Conservation (phyloP, 495 filamentous ascomycete species). For the Evansstolkia leycettana region DNA sequence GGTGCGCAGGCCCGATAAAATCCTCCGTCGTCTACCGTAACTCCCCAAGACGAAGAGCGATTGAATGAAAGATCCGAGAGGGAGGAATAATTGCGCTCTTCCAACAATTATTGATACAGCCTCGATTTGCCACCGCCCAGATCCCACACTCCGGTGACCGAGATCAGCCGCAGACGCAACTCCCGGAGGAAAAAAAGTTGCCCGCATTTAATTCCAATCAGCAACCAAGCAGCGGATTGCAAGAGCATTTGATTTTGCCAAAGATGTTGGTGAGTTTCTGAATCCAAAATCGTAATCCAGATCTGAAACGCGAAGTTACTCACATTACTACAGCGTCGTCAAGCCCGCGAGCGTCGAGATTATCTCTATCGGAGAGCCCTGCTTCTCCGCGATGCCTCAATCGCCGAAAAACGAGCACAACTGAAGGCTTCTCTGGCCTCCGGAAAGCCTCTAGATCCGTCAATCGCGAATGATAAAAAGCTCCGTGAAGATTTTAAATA, state of each 20-base stretch:
- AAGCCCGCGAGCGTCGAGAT: conserved; percentile 79
- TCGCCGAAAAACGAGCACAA: conserved; percentile 78
- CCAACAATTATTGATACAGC: conserved; percentile 10
- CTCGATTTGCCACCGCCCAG: conserved; percentile 15
- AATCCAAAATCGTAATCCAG: conserved; percentile 4
- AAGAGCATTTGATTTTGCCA: not conserved
- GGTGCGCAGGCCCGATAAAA: not conserved
- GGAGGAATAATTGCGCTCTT: conserved; percentile 13
- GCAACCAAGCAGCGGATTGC: not conserved
- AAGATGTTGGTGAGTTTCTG: not conserved
- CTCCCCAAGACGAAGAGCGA: conserved; percentile 5
- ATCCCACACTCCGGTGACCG: conserved; percentile 23
- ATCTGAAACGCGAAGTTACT: conserved; percentile 6
- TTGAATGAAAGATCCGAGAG: conserved; percentile 5
- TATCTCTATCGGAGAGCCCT: conserved; percentile 81
- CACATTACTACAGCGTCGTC: conserved; percentile 37
- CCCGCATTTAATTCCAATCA: conserved; percentile 10
- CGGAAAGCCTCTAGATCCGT: conserved; percentile 73
- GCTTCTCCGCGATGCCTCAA: conserved; percentile 81
- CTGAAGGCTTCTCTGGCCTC: conserved; percentile 74
- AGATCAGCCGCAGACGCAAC: conserved; percentile 20
- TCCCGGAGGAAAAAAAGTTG: conserved; percentile 27
- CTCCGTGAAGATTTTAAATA: conserved; percentile 87
- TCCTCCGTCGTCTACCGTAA: conserved; percentile 3
- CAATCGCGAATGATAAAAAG: conserved; percentile 78